These are phyloP conservation scores for Xerocomellus dryophilus DNA, from an alignment of 768 basidiomycete genomes.

Conservation along the genomic window DNA sequence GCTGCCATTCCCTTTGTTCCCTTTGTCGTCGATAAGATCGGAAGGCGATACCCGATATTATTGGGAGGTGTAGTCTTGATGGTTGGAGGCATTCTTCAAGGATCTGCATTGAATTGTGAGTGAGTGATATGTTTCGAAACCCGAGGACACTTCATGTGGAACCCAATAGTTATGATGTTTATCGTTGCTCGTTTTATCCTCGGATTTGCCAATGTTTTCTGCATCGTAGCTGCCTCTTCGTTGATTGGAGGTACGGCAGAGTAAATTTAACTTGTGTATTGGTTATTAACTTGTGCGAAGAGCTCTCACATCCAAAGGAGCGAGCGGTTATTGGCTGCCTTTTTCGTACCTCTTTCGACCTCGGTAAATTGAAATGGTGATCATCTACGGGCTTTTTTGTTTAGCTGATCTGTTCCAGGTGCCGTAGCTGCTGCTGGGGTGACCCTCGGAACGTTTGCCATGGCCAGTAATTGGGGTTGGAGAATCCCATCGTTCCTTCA, in stretches of 20 bases:
- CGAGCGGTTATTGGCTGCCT: background rate
- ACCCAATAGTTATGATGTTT: background rate
- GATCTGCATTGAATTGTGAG: conserved; percentile 13
- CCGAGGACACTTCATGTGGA: background rate
- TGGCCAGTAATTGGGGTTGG: conserved; percentile 60
- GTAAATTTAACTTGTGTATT: background rate
- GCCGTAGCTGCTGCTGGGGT: conserved; percentile 40
- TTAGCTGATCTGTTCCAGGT: conserved; percentile 4
- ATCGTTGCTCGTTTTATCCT: conserved; percentile 18
- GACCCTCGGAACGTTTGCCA: conserved; percentile 63
- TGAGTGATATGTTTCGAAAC: background rate
- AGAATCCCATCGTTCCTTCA: conserved; percentile 60
- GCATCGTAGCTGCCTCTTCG: conserved; percentile 17
- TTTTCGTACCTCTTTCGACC: background rate
- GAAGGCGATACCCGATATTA: conserved; percentile 15
- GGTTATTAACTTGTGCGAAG: background rate
- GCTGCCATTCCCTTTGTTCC: conserved; percentile 45
- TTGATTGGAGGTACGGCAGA: conserved; percentile 15
- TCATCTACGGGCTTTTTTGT: background rate
- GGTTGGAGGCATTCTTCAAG: conserved; percentile 14
- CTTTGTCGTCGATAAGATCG: conserved; percentile 4
- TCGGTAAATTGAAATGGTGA: conserved; percentile 1
- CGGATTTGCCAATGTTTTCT: conserved; percentile 11
- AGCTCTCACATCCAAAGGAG: conserved; percentile 19
- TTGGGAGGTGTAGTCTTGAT: conserved; percentile 10